Conservation (phyloP, 345 rosid species). For the Jatropha curcas region DNA sequence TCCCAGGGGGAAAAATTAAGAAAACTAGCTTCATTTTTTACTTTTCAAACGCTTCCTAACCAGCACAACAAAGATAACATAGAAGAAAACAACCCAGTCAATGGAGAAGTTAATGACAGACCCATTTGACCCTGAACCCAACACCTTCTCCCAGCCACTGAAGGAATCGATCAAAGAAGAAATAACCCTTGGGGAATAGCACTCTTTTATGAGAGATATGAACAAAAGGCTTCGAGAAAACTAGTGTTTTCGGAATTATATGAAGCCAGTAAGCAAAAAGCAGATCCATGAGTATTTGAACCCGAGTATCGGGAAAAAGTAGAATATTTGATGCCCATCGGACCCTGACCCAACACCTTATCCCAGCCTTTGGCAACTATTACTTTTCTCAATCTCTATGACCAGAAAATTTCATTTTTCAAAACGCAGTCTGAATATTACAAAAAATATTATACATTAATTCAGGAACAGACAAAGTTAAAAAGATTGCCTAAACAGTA, state of each 20-base stretch:
- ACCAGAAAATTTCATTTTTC: neutral
- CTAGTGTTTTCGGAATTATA: neutral
- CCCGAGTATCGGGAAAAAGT: too few species aligned
- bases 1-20: neutral
- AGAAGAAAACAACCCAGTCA: neutral
- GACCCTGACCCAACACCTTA: too few species aligned
- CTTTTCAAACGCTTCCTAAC: too few species aligned
- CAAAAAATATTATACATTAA: neutral
- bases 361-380: neutral
- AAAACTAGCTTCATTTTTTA: neutral
- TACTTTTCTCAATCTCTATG: neutral
- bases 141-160: neutral
- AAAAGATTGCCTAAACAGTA: neutral
- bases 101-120: neutral
- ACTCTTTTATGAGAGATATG: neutral
- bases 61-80: neutral
- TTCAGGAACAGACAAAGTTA: neutral
- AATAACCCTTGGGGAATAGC: too few species aligned
- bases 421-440: neutral
- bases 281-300: too few species aligned
- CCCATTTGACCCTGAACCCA: neutral
- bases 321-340: too few species aligned
- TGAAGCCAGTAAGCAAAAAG: neutral
- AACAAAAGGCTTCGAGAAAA: slow-evolving; percentile 7
- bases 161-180: too few species aligned